Conservation (phyloP, 192 early-diverging fungal genomes). For the Backusella sp. region DNA sequence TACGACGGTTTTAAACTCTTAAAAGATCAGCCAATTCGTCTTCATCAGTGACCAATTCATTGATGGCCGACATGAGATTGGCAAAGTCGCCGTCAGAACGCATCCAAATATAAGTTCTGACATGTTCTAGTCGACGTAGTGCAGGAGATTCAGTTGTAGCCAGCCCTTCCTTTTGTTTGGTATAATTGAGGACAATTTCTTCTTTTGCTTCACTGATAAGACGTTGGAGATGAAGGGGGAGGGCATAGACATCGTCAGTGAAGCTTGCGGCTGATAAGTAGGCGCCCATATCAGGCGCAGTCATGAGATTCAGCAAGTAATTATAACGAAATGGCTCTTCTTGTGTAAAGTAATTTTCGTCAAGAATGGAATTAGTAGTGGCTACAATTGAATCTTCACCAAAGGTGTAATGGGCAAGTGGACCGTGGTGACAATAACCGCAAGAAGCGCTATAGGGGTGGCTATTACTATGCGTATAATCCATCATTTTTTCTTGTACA, state of each 20-base stretch:
- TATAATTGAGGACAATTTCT: constrained; percentile 19
- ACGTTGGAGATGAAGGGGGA: constrained; percentile 33
- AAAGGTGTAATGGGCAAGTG: constrained; percentile 7
- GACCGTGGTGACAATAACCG: constrained; percentile 13
- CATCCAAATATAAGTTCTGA: constrained; percentile 14
- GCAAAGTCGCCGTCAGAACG: constrained; percentile 26
- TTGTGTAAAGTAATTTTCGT: not conserved
- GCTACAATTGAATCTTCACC: constrained; percentile 12
- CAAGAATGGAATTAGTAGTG: not conserved
- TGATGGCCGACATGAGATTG: constrained; percentile 9
- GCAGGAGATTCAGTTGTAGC: constrained; percentile 10
- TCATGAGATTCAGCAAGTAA: constrained; percentile 35
- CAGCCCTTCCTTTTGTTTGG: not conserved
- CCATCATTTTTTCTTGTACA: not conserved
- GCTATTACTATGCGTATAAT: not conserved
- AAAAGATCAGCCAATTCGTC: constrained; percentile 23
- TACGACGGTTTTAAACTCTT: not conserved
- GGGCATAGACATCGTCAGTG: constrained; percentile 43
- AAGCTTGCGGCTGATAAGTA: constrained; percentile 34
- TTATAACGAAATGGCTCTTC: constrained; percentile 27
- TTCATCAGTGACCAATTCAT: constrained; percentile 25
- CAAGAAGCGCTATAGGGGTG: constrained; percentile 9
- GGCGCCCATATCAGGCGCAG: constrained; percentile 30
- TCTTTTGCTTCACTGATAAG: constrained; percentile 36
- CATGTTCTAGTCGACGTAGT: constrained; percentile 11